phyloP scores from a whole-genome alignment of 192 early-diverging fungal genomes.

The Lobosporangium transversale region DNA sequence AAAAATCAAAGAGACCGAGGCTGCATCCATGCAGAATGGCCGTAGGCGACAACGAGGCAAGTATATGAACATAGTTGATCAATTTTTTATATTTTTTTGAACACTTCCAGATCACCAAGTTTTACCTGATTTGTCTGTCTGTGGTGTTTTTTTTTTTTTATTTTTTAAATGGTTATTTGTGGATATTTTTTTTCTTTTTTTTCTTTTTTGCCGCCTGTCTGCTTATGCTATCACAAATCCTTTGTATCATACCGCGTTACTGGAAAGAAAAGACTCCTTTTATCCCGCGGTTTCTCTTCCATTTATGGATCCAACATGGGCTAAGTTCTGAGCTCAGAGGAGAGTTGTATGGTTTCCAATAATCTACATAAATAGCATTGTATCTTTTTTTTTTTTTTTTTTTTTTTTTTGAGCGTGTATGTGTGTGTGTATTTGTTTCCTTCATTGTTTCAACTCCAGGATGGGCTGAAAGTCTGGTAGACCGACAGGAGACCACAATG shows the following conservation, averaged over 20 bases:
- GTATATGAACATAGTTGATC: background rate
- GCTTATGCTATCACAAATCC: constrained; percentile 17
- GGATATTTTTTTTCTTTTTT: constrained; percentile 4
- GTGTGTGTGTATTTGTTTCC: background rate
- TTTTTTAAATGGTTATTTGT: too few species aligned
- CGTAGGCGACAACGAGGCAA: constrained; percentile 56
- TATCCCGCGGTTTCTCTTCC: too few species aligned
- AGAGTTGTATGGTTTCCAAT: background rate
- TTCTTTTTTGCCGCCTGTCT: too few species aligned
- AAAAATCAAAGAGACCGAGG: constrained; percentile 61
- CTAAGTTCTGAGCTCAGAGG: background rate
- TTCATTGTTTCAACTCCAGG: background rate
- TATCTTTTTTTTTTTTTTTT: background rate
- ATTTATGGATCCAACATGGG: too few species aligned
- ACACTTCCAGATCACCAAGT: background rate
- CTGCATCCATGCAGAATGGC: constrained; percentile 53
- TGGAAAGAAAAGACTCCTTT: too few species aligned
- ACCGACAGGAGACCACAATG: too few species aligned
- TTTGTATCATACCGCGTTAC: too few species aligned
- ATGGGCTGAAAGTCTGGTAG: too few species aligned
- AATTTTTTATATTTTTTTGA: background rate
- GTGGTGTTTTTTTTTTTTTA: too few species aligned
- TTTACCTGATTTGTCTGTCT: too few species aligned
- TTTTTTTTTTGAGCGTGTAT: background rate
- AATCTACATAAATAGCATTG: background rate